Percentiles rank a stretch among this genome's conserved stretches.
These are phyloP conservation scores for Phaeosphaeriaceae sp. DNA, from an alignment of 2,329 filamentous ascomycete species.

Conservation along the genomic window DNA sequence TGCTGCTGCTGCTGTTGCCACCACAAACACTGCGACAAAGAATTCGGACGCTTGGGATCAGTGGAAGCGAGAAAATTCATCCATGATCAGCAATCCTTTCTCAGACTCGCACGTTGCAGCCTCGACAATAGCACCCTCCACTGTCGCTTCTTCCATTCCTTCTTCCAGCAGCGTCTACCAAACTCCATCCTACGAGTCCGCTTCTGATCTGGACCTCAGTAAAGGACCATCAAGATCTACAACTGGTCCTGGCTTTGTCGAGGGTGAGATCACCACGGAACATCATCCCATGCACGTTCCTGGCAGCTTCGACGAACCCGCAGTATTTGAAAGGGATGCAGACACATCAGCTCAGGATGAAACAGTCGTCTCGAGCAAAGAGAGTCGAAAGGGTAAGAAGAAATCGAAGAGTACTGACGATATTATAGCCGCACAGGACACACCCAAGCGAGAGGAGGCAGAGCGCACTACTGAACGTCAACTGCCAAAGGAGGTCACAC, in stretches of 20 bases:
- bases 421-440: constrained; percentile 25
- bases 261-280: constrained; percentile 52
- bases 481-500: constrained; percentile 11
- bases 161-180: constrained; percentile 40
- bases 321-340: constrained; percentile 25
- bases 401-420: constrained; percentile 32
- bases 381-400: constrained; percentile 37
- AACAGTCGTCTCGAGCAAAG: constrained; percentile 18
- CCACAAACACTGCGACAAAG: constrained; percentile 26
- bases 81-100: constrained; percentile 36
- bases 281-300: constrained; percentile 68
- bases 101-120: constrained; percentile 32
- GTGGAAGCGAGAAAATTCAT: constrained; percentile 22
- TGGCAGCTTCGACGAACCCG: constrained; percentile 63
- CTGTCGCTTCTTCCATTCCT: constrained; percentile 23
- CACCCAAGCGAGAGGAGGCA: constrained; percentile 14
- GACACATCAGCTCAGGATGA: constrained; percentile 38
- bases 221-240: constrained; percentile 8
- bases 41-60: constrained; percentile 26
- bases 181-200: constrained; percentile 51
- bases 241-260: constrained; percentile 46
- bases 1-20: constrained; percentile 20
- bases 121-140: constrained; percentile 27
- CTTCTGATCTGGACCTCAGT: constrained; percentile 50
- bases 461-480: constrained; percentile 14